phyloP scores from a whole-genome alignment of 2,329 filamentous ascomycete species.

The Penicillium sp. region DNA sequence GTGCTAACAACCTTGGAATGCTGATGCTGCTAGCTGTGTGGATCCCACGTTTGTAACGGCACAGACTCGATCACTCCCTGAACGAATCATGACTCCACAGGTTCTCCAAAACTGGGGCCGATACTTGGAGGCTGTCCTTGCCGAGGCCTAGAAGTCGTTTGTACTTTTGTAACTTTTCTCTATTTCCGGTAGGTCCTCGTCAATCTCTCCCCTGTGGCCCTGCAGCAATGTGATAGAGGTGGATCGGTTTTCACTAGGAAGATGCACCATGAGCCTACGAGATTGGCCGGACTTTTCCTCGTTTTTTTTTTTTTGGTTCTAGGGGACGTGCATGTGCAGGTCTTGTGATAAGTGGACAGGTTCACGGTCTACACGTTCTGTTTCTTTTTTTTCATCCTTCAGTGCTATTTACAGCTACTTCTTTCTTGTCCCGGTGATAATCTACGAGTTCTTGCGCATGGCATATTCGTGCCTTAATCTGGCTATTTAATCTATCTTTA shows the following conservation, averaged over 20 bases:
- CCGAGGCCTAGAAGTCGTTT: not conserved
- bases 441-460: not conserved
- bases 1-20: not conserved
- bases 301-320: not conserved
- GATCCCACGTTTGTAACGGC: not conserved
- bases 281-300: not conserved
- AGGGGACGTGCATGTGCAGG: not conserved
- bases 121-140: not conserved
- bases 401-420: not conserved
- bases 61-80: not conserved
- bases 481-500: not conserved
- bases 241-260: no score
- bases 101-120: not conserved
- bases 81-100: not conserved
- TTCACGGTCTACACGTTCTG: not conserved
- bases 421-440: constrained; percentile 8
- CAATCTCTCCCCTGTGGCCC: not conserved
- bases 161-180: not conserved
- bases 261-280: not conserved
- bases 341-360: not conserved
- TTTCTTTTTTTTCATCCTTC: not conserved
- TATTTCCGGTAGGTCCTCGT: constrained; percentile 2
- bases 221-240: not conserved
- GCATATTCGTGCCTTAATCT: not conserved
- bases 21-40: not conserved